A percentile compares a stretch with the other conserved stretches of the same genome.
phyloP scores from a whole-genome alignment of 108 stramenopile genomes.

The Discostella stelligeroides region DNA sequence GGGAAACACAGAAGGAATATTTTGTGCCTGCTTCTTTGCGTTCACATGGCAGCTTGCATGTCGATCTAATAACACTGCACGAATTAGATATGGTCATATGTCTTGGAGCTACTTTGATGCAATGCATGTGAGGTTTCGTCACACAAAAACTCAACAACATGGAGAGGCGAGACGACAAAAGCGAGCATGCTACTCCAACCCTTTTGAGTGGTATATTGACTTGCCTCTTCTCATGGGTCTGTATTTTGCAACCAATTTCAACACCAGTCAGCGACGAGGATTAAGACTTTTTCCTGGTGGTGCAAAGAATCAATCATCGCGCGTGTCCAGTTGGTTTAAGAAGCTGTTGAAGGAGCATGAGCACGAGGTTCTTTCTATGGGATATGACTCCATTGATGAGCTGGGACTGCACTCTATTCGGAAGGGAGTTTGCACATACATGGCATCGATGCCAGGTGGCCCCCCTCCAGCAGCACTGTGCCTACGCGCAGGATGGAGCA shows the following conservation, averaged over 20 bases:
- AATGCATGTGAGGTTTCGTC: constrained; percentile 3
- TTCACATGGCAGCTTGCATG: not conserved
- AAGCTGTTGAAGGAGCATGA: not conserved
- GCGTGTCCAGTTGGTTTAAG: not conserved
- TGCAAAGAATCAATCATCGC: constrained; percentile 4
- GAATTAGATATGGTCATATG: not conserved
- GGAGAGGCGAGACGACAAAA: constrained; percentile 1
- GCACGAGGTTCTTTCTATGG: constrained; percentile 1
- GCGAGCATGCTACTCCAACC: no score
- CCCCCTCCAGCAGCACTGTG: not conserved
- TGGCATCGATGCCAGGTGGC: not conserved
- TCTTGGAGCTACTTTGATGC: not conserved
- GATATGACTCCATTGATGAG: not conserved
- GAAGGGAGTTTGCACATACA: not conserved
- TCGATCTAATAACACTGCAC: not conserved
- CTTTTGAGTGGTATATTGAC: no score
- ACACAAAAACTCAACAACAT: not conserved
- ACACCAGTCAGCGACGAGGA: constrained; percentile 6
- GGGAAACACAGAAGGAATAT: not conserved
- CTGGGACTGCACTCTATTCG: not conserved
- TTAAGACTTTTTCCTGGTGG: constrained; percentile 6
- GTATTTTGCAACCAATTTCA: constrained; percentile 7
- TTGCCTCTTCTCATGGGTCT: no score
- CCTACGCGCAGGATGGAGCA: not conserved
- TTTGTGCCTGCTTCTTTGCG: not conserved